Conservation (phyloP, 305 asterid genomes). For the Withania somnifera region DNA sequence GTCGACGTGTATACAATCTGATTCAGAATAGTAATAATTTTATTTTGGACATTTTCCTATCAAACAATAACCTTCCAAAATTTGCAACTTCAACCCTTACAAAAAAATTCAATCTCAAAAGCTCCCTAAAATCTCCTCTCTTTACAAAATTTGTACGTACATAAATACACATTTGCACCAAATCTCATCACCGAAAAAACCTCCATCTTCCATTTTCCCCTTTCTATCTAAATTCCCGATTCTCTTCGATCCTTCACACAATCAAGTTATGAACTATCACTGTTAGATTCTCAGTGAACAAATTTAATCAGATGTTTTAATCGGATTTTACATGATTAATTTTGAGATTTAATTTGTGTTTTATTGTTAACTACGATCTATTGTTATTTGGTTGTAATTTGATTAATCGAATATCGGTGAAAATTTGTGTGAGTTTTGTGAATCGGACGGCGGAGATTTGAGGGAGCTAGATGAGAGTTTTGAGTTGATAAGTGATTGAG, state of each 20-base stretch:
- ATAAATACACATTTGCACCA: slow-evolving; percentile 20
- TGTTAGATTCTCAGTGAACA: too few species aligned
- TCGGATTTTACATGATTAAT: neutral
- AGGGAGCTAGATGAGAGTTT: slow-evolving; percentile 16
- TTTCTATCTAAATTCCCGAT: slow-evolving; percentile 45
- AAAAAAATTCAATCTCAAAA: neutral
- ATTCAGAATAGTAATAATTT: too few species aligned
- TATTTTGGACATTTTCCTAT: neutral
- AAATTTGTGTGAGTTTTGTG: neutral
- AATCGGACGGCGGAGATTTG: slow-evolving; percentile 13
- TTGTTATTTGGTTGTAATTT: neutral
- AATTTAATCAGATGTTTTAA: too few species aligned
- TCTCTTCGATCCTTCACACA: slow-evolving; percentile 3
- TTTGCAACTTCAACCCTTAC: neutral
- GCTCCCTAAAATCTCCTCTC: neutral
- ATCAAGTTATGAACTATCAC: too few species aligned
- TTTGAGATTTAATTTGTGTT: neutral
- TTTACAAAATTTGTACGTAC: neutral
- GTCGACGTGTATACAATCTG: too few species aligned
- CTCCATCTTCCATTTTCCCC: slow-evolving; percentile 17
- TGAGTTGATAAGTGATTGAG: slow-evolving; percentile 20
- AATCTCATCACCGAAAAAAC: slow-evolving; percentile 49
- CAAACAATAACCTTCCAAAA: neutral
- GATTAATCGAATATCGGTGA: neutral
- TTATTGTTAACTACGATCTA: neutral